Percentiles rank a stretch among this genome's conserved stretches.
These are phyloP conservation scores for Psidium friedrichsthalianum DNA, from an alignment of 345 rosid species.

Conservation along the genomic window DNA sequence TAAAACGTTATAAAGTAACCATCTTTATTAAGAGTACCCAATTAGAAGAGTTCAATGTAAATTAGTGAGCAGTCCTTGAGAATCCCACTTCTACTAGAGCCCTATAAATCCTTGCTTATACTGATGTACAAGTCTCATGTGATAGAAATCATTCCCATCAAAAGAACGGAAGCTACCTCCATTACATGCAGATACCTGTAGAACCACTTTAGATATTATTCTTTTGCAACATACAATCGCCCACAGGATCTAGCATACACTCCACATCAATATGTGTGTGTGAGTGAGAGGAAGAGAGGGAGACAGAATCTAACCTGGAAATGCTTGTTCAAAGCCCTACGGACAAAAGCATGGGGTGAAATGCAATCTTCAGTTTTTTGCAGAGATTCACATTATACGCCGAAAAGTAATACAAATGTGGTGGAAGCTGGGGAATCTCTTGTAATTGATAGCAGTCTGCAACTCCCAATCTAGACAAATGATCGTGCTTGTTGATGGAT, in stretches of 20 bases:
- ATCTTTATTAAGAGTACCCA: neutral
- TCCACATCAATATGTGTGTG: neutral
- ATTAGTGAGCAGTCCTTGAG: neutral
- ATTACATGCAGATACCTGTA: neutral
- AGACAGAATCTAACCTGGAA: neutral
- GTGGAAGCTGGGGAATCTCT: neutral
- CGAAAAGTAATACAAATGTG: rapidly evolving
- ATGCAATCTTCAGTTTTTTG: neutral
- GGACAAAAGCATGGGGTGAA: neutral
- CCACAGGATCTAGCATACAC: rapidly evolving
- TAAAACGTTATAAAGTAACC: neutral
- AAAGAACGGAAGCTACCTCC: neutral
- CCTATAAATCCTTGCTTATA: neutral
- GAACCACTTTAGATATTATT: neutral
- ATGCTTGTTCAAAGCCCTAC: neutral
- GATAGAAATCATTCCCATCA: neutral
- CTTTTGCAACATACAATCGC: neutral
- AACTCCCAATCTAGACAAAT: neutral
- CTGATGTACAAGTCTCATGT: too few relatives aligned
- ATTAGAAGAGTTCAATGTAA: neutral
- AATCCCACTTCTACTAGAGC: neutral
- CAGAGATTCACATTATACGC: rapidly evolving
- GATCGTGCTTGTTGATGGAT: neutral
- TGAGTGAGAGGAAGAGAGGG: neutral
- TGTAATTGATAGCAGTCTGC: neutral